Evolutionary conservation across 2,329 filamentous ascomycete species (phyloP).

Genomic region (Davidsoniella neocaledoniae): DNA sequence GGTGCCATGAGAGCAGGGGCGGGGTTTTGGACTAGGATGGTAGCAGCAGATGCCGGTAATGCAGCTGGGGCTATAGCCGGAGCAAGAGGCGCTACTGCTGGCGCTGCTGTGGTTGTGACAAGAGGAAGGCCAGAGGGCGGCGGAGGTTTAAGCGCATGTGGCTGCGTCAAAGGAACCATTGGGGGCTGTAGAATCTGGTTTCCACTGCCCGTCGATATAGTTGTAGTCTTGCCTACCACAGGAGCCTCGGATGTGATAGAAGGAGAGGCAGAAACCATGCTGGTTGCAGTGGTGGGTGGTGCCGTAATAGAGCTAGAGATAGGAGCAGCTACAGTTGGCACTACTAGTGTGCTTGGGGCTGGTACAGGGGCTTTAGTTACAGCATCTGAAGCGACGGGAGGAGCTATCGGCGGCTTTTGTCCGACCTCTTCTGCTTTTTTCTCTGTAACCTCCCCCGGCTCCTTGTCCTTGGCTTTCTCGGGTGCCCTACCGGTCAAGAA

Average conservation of each 20-base stretch:
- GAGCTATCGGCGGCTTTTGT: not conserved
- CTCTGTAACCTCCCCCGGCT: not conserved
- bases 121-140: constrained; percentile 8
- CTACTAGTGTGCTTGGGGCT: not conserved
- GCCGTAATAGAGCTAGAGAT: not conserved
- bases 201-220: not conserved
- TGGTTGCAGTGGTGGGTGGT: not conserved
- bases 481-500: constrained; percentile 31
- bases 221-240: not conserved
- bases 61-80: not conserved
- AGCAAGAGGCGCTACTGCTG: not conserved
- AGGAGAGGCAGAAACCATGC: not conserved
- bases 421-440: not conserved
- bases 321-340: not conserved
- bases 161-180: constrained; percentile 4
- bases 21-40: not conserved
- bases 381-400: not conserved
- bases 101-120: not conserved
- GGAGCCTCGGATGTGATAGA: not conserved
- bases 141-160: constrained; percentile 7
- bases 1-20: not conserved
- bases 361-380: not conserved
- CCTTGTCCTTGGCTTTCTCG: not conserved
- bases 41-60: too few species aligned
- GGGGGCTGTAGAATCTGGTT: constrained; percentile 6